Percentiles rank a stretch among this genome's conserved stretches.
These are phyloP conservation scores for Waitea zeae DNA, from an alignment of 1,284 basidiomycete genomes.

Conservation along the genomic window DNA sequence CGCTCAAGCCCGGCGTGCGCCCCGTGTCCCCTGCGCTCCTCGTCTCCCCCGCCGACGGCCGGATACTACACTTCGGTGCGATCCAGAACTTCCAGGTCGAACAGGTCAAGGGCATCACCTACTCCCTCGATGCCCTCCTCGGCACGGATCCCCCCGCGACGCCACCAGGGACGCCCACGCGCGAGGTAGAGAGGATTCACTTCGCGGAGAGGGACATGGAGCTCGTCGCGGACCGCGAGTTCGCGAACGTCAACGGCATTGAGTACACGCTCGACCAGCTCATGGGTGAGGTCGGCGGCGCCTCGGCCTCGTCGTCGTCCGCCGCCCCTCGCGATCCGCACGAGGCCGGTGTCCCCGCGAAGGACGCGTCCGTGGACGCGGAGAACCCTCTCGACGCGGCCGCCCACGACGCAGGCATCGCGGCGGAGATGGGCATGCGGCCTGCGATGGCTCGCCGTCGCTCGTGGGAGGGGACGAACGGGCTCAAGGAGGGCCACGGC, in stretches of 20 bases:
- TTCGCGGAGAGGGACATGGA: conserved; percentile 29
- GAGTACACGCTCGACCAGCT: conserved; percentile 85
- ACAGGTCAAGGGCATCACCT: conserved; percentile 96
- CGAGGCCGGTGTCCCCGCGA: conserved; percentile 27
- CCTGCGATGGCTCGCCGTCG: conserved; percentile 21
- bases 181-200: conserved; percentile 13
- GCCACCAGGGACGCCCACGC: conserved; percentile 21
- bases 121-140: conserved; percentile 85
- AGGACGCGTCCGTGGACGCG: conserved; percentile 46
- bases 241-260: conserved; percentile 95
- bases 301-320: conserved; percentile 12
- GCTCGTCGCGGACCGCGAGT: conserved; percentile 69
- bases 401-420: conserved; percentile 51
- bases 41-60: conserved; percentile 90
- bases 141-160: conserved; percentile 39
- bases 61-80: conserved; percentile 82
- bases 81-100: conserved; percentile 77
- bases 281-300: conserved; percentile 28
- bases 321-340: conserved; percentile 17
- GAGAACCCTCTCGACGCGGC: conserved; percentile 31
- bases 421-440: conserved; percentile 44
- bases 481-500: conserved; percentile 52
- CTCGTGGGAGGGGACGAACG: conserved; percentile 23
- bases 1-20: conserved; percentile 68
- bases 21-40: conserved; percentile 69